Evolutionary conservation across 768 basidiomycete species (phyloP).

Genomic region (Tulasnella calospora): DNA sequence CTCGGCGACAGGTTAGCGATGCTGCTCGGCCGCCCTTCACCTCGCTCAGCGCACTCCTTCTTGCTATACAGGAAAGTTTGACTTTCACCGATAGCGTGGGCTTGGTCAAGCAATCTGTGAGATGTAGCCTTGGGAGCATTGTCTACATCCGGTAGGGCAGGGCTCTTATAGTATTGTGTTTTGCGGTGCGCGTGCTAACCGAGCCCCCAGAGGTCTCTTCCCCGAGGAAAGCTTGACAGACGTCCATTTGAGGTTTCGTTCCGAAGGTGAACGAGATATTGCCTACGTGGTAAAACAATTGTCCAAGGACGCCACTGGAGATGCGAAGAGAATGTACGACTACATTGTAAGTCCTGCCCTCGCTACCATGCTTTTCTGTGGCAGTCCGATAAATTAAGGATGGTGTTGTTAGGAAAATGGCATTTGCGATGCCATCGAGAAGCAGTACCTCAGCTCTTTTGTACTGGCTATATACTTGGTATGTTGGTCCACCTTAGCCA

Average conservation of each 20-base stretch:
- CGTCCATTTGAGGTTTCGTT: background rate
- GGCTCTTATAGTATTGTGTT: background rate
- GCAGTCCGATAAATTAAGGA: background rate
- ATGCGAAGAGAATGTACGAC: conserved; percentile 76
- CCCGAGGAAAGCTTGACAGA: conserved; percentile 30
- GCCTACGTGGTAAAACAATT: conserved; percentile 30
- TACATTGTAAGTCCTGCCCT: conserved; percentile 54
- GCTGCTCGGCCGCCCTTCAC: background rate
- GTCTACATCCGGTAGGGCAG: background rate
- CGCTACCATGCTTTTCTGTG: conserved; percentile 27
- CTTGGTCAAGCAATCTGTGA: conserved; percentile 28
- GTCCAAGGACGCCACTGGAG: conserved; percentile 63
- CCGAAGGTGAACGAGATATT: background rate
- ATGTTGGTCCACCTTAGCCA: conserved; percentile 30
- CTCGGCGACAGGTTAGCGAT: background rate
- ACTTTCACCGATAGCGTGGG: conserved; percentile 27
- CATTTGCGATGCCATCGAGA: conserved; percentile 80
- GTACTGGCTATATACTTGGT: conserved; percentile 83
- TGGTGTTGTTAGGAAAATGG: conserved; percentile 63
- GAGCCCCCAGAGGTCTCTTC: conserved; percentile 27
- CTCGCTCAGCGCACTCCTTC: background rate
- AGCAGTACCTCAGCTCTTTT: conserved; percentile 77
- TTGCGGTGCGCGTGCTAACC: background rate
- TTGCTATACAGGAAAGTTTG: conserved; percentile 22
- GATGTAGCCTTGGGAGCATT: conserved; percentile 28